A percentile compares a stretch with the other conserved stretches of the same genome.
phyloP scores from a whole-genome alignment of 208 protist species.

The Leishmania tarentolae region DNA sequence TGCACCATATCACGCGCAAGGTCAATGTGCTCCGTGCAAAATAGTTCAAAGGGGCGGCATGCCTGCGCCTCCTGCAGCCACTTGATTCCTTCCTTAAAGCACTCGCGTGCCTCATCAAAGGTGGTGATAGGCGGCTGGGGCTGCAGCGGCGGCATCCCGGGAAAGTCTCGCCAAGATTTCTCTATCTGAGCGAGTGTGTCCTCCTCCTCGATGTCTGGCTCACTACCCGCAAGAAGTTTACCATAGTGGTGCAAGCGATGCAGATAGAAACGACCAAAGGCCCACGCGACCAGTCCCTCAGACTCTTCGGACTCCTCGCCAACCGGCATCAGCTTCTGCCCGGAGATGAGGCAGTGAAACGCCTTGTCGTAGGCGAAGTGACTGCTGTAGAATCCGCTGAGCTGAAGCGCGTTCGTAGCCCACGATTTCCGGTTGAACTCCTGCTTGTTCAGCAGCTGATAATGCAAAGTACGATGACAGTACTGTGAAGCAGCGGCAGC shows the following conservation, averaged over 20 bases:
- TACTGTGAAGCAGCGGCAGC: slow-evolving; percentile 62
- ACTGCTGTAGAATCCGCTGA: slow-evolving; percentile 81
- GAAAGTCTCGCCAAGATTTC: slow-evolving; percentile 75
- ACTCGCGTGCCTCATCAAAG: slow-evolving; percentile 72
- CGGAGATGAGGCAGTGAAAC: slow-evolving; percentile 83
- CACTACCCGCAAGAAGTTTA: slow-evolving; percentile 1
- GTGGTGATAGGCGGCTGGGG: slow-evolving; percentile 46
- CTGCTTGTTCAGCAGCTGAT: slow-evolving; percentile 75
- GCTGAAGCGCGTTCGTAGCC: slow-evolving; percentile 84
- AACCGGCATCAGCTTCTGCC: slow-evolving; percentile 74
- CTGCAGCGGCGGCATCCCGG: slow-evolving; percentile 43
- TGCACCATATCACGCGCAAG: slow-evolving; percentile 68
- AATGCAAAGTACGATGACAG: slow-evolving; percentile 87
- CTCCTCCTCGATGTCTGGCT: slow-evolving; percentile 11
- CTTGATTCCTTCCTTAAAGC: slow-evolving; percentile 73
- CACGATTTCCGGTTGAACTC: slow-evolving; percentile 81
- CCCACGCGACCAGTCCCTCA: slow-evolving; percentile 66
- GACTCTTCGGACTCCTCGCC: slow-evolving; percentile 56
- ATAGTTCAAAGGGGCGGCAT: slow-evolving; percentile 81
- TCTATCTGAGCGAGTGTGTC: slow-evolving; percentile 21
- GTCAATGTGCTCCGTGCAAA: slow-evolving; percentile 86
- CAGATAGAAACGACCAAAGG: slow-evolving; percentile 76
- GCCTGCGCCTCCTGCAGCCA: slow-evolving; percentile 74
- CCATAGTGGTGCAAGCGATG: slow-evolving; percentile 77
- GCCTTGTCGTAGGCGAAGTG: slow-evolving; percentile 72